Evolutionary conservation across 805 yeast species (phyloP).

Genomic region (Pichia exigua): DNA sequence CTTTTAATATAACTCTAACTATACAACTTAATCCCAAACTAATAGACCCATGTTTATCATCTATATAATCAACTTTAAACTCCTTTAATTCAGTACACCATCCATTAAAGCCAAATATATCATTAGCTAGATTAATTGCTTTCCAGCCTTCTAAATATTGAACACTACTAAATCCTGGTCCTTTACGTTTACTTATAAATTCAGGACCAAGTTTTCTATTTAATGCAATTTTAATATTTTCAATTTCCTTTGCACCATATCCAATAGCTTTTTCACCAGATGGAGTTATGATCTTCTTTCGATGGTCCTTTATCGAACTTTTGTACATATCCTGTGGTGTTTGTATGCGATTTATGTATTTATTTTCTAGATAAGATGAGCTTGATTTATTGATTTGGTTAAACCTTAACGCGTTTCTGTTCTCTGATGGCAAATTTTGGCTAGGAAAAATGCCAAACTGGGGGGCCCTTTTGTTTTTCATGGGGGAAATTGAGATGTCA

Average conservation of each 20-base stretch:
- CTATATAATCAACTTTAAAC: conserved; percentile 63
- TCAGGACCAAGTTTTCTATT: conserved; percentile 60
- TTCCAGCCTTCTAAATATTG: conserved; percentile 81
- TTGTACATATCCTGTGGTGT: not conserved
- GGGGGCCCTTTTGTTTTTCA: not conserved
- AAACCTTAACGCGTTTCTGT: not conserved
- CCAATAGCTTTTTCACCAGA: not conserved
- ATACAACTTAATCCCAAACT: conserved; percentile 64
- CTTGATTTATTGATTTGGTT: too few species aligned
- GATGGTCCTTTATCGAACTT: conserved; percentile 5
- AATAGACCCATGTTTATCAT: conserved; percentile 49
- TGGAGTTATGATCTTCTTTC: conserved; percentile 4
- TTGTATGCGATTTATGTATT: not conserved
- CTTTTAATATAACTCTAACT: conserved; percentile 64
- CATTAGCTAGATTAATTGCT: conserved; percentile 71
- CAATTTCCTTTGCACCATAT: conserved; percentile 23
- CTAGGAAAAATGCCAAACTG: too few species aligned
- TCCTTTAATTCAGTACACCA: conserved; percentile 69
- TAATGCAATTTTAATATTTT: conserved; percentile 23
- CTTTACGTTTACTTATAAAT: conserved; percentile 66
- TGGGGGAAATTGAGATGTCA: not conserved
- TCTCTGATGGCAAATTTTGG: not conserved
- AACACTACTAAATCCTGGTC: conserved; percentile 62
- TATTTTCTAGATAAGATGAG: not conserved
- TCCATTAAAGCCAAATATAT: conserved; percentile 76